A percentile compares a stretch with the other conserved stretches of the same genome.
Evolutionary conservation across 164 flowering plant genomes (phyloP).

Genomic region (Tetrastigma voinierianum): DNA sequence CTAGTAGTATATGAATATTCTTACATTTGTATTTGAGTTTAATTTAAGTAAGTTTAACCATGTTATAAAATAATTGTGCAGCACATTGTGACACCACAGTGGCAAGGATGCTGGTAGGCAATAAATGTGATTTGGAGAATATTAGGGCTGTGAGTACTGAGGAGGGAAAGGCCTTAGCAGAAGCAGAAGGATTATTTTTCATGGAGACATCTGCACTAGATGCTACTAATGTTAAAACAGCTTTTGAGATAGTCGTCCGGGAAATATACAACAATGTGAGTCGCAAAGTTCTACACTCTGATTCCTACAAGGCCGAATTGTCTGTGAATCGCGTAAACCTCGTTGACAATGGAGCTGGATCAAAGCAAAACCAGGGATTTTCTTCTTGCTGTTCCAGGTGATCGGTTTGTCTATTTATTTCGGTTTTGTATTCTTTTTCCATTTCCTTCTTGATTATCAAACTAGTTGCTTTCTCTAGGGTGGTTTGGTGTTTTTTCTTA

Average conservation of each 20-base stretch:
- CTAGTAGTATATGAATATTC: no score
- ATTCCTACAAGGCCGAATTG: constrained; percentile 35
- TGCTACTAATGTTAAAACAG: constrained; percentile 39
- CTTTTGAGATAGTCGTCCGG: constrained; percentile 36
- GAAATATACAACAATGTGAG: constrained; percentile 36
- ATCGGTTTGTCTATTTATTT: background rate
- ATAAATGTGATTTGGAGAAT: constrained; percentile 42
- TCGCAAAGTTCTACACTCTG: constrained; percentile 34
- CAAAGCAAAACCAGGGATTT: constrained; percentile 13
- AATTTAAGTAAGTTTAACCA: background rate
- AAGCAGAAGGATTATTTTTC: constrained; percentile 43
- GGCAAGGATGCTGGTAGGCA: constrained; percentile 44
- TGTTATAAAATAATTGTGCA: constrained; percentile 11
- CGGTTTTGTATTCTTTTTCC: no score
- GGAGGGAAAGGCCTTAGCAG: constrained; percentile 39
- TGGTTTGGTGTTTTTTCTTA: no score
- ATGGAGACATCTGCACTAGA: constrained; percentile 54
- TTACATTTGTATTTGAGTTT: background rate
- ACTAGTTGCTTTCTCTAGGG: no score
- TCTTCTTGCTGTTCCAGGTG: constrained; percentile 33
- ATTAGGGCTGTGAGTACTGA: constrained; percentile 34
- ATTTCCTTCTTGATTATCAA: no score
- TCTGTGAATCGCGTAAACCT: constrained; percentile 32
- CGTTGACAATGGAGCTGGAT: constrained; percentile 17
- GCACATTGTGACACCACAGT: constrained; percentile 39